Conservation (phyloP, 768 basidiomycete genomes). For the Rickenella mellea region DNA sequence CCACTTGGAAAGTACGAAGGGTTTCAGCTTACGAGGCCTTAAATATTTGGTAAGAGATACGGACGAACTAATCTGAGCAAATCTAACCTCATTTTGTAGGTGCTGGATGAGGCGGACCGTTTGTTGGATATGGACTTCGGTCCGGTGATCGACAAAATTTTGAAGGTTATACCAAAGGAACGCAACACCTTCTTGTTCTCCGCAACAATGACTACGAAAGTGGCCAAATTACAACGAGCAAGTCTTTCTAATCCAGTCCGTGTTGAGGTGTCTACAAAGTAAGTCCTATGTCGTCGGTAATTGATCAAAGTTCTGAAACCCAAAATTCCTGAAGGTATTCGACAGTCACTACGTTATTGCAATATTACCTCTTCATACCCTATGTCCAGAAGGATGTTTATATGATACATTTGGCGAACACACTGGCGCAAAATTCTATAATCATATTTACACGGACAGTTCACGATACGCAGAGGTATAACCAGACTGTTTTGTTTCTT, state of each 20-base stretch:
- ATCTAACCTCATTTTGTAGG: slow-evolving; percentile 33
- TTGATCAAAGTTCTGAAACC: neutral
- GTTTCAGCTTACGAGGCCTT: slow-evolving; percentile 77
- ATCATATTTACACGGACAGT: slow-evolving; percentile 97
- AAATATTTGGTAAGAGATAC: slow-evolving; percentile 73
- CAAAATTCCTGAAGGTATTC: slow-evolving; percentile 59
- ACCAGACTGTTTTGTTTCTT: neutral
- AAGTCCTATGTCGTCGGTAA: slow-evolving; percentile 17
- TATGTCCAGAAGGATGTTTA: slow-evolving; percentile 87
- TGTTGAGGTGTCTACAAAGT: slow-evolving; percentile 92
- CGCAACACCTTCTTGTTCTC: slow-evolving; percentile 95
- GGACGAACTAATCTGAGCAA: neutral
- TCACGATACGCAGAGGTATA: slow-evolving; percentile 75
- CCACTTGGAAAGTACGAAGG: slow-evolving; percentile 95
- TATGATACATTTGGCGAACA: slow-evolving; percentile 81
- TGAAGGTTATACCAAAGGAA: slow-evolving; percentile 90
- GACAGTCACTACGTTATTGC: slow-evolving; percentile 89
- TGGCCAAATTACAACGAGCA: slow-evolving; percentile 90
- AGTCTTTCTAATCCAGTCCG: slow-evolving; percentile 89
- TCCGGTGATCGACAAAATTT: slow-evolving; percentile 89
- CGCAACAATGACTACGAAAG: slow-evolving; percentile 98
- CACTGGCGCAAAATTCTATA: slow-evolving; percentile 83
- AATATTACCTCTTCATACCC: slow-evolving; percentile 94
- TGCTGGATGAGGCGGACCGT: slow-evolving; percentile 96
- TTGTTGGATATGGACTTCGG: slow-evolving; percentile 96